Base-by-base conservation (phyloP, 352 stramenopile genomes). In the Pythium aristosporum region DNA sequence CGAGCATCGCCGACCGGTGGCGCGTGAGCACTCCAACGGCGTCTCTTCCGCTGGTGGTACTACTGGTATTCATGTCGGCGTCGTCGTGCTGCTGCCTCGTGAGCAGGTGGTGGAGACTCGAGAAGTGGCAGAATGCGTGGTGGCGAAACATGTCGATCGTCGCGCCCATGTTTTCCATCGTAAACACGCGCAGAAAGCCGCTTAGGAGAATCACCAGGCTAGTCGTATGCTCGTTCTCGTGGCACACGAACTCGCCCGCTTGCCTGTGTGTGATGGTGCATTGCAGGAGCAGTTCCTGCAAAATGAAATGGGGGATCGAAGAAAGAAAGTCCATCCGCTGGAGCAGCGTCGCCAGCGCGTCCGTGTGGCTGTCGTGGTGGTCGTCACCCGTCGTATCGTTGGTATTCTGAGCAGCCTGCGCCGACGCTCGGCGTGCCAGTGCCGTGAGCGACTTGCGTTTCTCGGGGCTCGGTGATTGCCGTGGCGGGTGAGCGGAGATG, bases 121-220 rank as follows among this genome's bases (percentile, higher is more conserved):
- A 16, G 18, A 82, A 85, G 3, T 74, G 60, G 46, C 80, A 89
- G 47, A 89, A 88, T 4, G 76, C 53, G 62, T 89, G 80, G 0
- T 77, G 67, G 28, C 80, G 74, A 23, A 89, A 83, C 80, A 89
- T 88, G 20, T 88, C 80, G 25, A 79, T 47, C 8, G 77, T 77
- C n/a, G 68, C 66, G 2, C 71, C 67, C 68, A 87, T 82, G 60
- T 86, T 67, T 25, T 89, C 79, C n/a, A 84, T 65, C 16, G 78
- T 86, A 59, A 87, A 89, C 12, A 89, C 76, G 9, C 75, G 77
- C 18, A 87, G 18, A 30, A 87, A 88, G 2, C 80, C 80, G 2
- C 68, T 72, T 10, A 87, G 58, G n/a, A 88, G n/a, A 0, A 79
- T 58, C 10, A 88, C 70, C 8, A 89, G 68, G 9, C 63, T 60